phyloP scores from a whole-genome alignment of 2,329 filamentous ascomycete genomes.

The Aotearoamyces nothofagi region DNA sequence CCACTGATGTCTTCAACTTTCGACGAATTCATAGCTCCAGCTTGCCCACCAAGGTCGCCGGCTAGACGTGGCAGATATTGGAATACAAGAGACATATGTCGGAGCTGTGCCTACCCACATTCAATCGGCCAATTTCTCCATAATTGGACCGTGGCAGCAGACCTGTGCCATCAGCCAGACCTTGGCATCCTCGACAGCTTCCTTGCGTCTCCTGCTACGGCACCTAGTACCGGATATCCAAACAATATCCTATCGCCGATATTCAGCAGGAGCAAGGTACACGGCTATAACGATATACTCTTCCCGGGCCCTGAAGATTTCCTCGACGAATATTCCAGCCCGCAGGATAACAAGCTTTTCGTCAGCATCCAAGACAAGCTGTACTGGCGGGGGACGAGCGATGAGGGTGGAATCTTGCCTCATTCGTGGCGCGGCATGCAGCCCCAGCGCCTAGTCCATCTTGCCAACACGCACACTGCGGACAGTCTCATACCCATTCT shows the following conservation, averaged over 20 bases:
- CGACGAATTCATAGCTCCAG: constrained; percentile 14
- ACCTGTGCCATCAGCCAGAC: constrained; percentile 34
- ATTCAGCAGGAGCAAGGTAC: constrained; percentile 38
- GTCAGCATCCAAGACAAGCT: constrained; percentile 28
- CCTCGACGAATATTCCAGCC: constrained; percentile 20
- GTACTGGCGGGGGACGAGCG: constrained; percentile 36
- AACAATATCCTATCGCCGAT: constrained; percentile 34
- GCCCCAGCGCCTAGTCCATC: constrained; percentile 40
- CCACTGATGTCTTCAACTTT: too few relatives aligned
- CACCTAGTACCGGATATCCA: too few relatives aligned
- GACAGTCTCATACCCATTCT: constrained; percentile 17
- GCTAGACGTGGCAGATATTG: constrained; percentile 25
- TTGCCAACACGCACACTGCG: constrained; percentile 30
- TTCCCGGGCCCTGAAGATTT: constrained; percentile 27
- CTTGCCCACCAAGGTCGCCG: constrained; percentile 30
- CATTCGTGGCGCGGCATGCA: constrained; percentile 42
- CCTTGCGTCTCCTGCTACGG: constrained; percentile 28
- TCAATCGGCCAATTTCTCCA: constrained; percentile 8
- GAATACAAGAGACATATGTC: constrained; percentile 22
- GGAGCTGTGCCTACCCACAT: constrained; percentile 22
- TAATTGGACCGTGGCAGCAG: constrained; percentile 19
- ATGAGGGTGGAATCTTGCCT: constrained; percentile 31
- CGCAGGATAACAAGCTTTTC: constrained; percentile 24
- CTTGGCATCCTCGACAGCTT: constrained; percentile 35
- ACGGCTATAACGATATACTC: constrained; percentile 37